A percentile compares a stretch with the other conserved stretches of the same genome.
Evolutionary conservation across 345 rosid species (phyloP).

Genomic region (Acer saccharum): DNA sequence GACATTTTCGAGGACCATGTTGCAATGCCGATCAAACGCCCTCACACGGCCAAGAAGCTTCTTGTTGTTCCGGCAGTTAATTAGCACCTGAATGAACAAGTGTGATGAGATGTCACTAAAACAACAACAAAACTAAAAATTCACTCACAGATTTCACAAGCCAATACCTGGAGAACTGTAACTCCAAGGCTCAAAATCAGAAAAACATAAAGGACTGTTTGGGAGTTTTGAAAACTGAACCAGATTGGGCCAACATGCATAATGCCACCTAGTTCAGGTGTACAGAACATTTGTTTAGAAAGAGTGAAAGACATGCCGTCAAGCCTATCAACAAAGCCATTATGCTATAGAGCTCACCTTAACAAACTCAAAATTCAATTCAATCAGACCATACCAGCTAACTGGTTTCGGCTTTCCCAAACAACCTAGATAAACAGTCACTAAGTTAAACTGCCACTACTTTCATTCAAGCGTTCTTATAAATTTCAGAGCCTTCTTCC

Average conservation of each 20-base stretch:
- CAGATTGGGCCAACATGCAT: neutral
- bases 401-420: slow-evolving; percentile 7
- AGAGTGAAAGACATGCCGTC: neutral
- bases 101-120: neutral
- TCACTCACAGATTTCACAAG: slow-evolving; percentile 20
- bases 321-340: slow-evolving; percentile 11
- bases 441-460: neutral
- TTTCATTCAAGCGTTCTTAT: neutral
- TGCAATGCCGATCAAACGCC: slow-evolving; percentile 94
- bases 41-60: slow-evolving; percentile 94
- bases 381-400: slow-evolving; percentile 5
- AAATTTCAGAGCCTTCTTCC: slow-evolving; percentile 3
- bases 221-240: neutral
- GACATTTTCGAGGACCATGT: slow-evolving; percentile 98
- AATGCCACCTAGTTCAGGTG: slow-evolving; percentile 9
- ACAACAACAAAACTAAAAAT: neutral
- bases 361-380: neutral
- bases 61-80: slow-evolving; percentile 84
- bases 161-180: slow-evolving; percentile 12
- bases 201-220: neutral
- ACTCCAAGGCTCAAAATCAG: slow-evolving; percentile 10
- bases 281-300: slow-evolving; percentile 6
- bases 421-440: neutral
- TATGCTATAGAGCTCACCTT: slow-evolving; percentile 7
- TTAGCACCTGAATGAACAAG: slow-evolving; percentile 53